Evolutionary conservation across 371 early-diverging fungal species (phyloP), one percentile per base, ranked within the genome.

Genomic region (Apophysomyces elegans): DNA sequence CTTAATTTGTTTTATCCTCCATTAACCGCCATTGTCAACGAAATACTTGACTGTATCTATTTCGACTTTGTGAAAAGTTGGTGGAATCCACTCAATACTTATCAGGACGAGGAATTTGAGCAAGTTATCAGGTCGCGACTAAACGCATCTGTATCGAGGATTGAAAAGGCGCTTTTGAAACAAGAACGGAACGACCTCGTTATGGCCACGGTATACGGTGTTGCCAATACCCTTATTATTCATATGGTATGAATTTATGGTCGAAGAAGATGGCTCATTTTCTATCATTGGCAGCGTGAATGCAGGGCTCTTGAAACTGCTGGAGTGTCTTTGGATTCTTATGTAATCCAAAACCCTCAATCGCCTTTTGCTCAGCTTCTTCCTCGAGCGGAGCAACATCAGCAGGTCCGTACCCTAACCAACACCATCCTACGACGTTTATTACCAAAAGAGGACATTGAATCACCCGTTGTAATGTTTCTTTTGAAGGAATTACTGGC

Each of bases 1-100:
- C 65, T 74, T 0, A 56, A 74, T 13, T 57, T 81, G 7, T 78
- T 70, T 45, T 76, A 78, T 66, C 72, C 74, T 1, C 73, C 79
- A 18, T 63, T 83, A 37, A 73, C 76, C 1, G 54, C 13, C 12
- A 71, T 68, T 5, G 66, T 84, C 13, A 73, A 73, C 21, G 70
- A 73, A 62, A 44, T 87, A 6, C 37, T 86, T 2, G 70, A 76
- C 2, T 76, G 71, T 50, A 61, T 87, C 41, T 69, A 80, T 56
- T 73, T 76, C 13, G 86, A 88, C 37, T 88, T 76, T 75, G 72
- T 88, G 5, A 63, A 66, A 1, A 66, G 61, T 39, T 88, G 88
- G 88, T 87, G 83, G 83, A 60, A 59, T 5, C 72, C 70, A 4
- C 50, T 83, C 14, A 78, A 83, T 35, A 41, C 63, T 5, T 64